phyloP scores from a whole-genome alignment of 23 red algal genomes.

The Chondrus crispus region DNA sequence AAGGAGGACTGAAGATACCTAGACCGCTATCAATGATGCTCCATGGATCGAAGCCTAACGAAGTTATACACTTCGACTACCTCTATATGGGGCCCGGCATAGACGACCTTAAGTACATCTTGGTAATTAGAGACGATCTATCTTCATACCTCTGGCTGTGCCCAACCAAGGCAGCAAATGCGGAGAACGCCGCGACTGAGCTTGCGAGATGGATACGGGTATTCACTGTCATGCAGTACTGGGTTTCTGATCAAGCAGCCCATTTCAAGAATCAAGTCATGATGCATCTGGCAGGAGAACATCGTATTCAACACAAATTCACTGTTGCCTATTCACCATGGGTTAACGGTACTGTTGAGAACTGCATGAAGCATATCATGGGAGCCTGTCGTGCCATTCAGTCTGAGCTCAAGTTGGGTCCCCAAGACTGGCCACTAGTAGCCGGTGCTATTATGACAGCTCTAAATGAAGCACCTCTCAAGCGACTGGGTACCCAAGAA shows the following conservation, averaged over 20 bases:
- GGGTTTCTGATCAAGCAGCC: constrained; percentile 3
- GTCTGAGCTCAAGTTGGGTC: constrained; percentile 1
- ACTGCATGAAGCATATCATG: not conserved
- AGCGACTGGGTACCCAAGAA: not conserved
- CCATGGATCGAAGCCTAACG: not conserved
- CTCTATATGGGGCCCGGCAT: constrained; percentile 19
- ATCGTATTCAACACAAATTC: constrained; percentile 1
- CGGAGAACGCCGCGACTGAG: not conserved
- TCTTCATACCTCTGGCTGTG: not conserved
- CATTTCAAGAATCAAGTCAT: constrained; percentile 25
- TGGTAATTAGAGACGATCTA: constrained; percentile 23
- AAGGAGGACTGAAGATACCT: not conserved
- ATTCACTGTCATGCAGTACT: not conserved
- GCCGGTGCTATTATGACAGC: not conserved
- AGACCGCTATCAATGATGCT: not conserved
- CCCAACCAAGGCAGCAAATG: not conserved
- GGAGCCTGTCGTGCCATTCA: not conserved
- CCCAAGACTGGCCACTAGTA: constrained; percentile 3
- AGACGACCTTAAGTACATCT: not conserved
- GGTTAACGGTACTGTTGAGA: constrained; percentile 23
- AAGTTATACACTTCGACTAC: constrained; percentile 40
- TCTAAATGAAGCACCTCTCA: not conserved
- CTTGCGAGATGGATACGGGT: constrained; percentile 20
- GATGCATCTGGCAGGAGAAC: not conserved
- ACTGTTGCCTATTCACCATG: constrained; percentile 27